These are phyloP conservation scores for Dendrobium catenatum DNA, from an alignment of 106 monocot genomes.

Conservation along the genomic window DNA sequence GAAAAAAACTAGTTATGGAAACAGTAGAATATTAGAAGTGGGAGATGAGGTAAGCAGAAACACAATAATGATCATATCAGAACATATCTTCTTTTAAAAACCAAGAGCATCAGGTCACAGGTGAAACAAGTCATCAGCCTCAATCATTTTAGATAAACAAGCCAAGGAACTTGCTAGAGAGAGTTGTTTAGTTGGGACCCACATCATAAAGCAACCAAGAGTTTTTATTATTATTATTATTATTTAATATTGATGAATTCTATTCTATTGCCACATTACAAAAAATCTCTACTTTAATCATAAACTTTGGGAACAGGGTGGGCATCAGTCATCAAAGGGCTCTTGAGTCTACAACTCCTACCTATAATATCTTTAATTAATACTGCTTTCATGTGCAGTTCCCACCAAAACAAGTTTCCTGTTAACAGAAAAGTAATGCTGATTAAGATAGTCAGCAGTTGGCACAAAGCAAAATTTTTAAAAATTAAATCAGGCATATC, in stretches of 20 bases:
- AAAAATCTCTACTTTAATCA: neutral
- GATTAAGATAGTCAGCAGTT: neutral
- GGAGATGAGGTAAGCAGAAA: neutral
- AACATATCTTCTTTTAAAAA: constrained; percentile 10
- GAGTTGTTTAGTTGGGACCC: neutral
- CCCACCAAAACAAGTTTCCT: constrained; percentile 3
- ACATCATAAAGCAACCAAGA: neutral
- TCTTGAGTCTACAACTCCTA: neutral
- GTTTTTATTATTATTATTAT: too few relatives aligned
- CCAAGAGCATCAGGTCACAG: neutral
- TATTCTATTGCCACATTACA: neutral
- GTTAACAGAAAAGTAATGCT: neutral
- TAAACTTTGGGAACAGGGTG: neutral
- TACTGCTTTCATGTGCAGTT: constrained; percentile 5
- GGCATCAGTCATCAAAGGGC: neutral
- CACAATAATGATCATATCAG: constrained; percentile 5
- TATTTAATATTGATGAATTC: too few relatives aligned
- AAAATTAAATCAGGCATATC: neutral
- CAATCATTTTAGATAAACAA: constrained; percentile 5
- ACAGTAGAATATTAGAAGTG: neutral
- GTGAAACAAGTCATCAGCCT: constrained; percentile 4
- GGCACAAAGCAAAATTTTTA: neutral
- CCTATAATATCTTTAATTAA: neutral
- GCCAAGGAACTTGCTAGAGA: neutral
- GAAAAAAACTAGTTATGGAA: constrained; percentile 5